phyloP scores from a whole-genome alignment of 2,329 filamentous ascomycete genomes.

The Ustulina deusta region DNA sequence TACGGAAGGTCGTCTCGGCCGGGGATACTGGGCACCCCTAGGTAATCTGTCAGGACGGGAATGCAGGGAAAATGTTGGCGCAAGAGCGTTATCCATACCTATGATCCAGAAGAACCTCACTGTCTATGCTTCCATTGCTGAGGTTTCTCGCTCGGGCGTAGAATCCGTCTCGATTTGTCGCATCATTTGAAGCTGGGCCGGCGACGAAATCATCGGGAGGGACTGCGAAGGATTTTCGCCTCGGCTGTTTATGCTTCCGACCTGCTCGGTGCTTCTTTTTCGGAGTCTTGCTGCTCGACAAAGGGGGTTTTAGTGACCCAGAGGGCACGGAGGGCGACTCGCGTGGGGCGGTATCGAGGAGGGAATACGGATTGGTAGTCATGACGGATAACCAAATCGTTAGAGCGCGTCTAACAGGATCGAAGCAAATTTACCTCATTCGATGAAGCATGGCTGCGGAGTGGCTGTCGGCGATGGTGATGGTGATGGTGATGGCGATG shows the following conservation, averaged over 20 bases:
- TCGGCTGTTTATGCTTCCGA: constrained; percentile 77
- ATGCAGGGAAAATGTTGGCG: neutral
- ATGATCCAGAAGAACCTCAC: constrained; percentile 88
- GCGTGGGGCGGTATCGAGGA: constrained; percentile 66
- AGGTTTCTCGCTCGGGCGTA: constrained; percentile 68
- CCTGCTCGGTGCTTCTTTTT: constrained; percentile 80
- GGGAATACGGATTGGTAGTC: constrained; percentile 60
- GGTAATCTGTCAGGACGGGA: neutral
- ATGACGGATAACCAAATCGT: constrained; percentile 24
- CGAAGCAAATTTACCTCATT: neutral
- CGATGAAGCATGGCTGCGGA: constrained; percentile 13
- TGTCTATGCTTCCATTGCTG: constrained; percentile 90
- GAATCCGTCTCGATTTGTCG: constrained; percentile 55
- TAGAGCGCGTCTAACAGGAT: neutral
- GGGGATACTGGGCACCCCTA: constrained; percentile 58
- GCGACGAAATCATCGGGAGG: constrained; percentile 65
- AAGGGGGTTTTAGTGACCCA: constrained; percentile 13
- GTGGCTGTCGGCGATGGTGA: neutral
- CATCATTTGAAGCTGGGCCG: constrained; percentile 40
- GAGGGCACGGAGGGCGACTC: constrained; percentile 18
- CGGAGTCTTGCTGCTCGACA: constrained; percentile 39
- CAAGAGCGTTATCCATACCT: constrained; percentile 54
- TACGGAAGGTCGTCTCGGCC: constrained; percentile 71
- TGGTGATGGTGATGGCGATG: neutral
- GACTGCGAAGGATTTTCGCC: constrained; percentile 84